phyloP scores from a whole-genome alignment of 208 protist species.

The Naegleria gruberi region DNA sequence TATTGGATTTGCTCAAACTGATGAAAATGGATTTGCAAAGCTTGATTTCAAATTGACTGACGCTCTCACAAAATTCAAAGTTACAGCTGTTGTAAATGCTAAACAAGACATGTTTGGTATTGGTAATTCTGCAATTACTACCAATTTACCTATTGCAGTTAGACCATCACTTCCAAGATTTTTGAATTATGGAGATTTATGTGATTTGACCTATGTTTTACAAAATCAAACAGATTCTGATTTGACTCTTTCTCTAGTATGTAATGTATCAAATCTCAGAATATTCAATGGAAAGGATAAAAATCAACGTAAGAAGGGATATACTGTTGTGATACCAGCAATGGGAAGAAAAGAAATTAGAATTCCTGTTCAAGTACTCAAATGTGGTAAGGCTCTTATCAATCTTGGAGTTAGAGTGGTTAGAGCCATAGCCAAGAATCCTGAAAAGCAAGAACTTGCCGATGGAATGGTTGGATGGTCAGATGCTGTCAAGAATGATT shows the following conservation, averaged over 20 bases:
- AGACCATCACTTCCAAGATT: slow-evolving; percentile 29
- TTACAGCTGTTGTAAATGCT: not conserved
- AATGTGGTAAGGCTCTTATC: slow-evolving; percentile 3
- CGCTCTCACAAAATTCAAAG: slow-evolving; percentile 21
- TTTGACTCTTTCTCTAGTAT: slow-evolving; percentile 13
- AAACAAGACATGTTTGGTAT: slow-evolving; percentile 14
- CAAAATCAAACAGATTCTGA: slow-evolving; percentile 23
- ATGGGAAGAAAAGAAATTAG: slow-evolving; percentile 9
- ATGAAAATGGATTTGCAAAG: not conserved
- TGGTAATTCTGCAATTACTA: not conserved
- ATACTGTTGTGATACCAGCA: not conserved
- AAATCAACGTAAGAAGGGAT: not conserved
- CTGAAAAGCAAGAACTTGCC: not conserved
- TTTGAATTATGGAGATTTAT: slow-evolving; percentile 25
- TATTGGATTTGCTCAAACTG: not conserved
- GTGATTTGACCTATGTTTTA: slow-evolving; percentile 19
- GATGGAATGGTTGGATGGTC: not conserved
- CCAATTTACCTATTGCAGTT: slow-evolving; percentile 15
- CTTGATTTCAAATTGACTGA: slow-evolving; percentile 25
- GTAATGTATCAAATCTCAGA: not conserved
- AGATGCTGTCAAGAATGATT: slow-evolving; percentile 20
- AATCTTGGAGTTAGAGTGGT: not conserved
- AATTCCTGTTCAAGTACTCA: not conserved
- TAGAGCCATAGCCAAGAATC: not conserved
- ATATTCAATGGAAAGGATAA: not conserved